Conservation (phyloP, 2,329 filamentous ascomycete species). For the Alternaria angustiovoidea region DNA sequence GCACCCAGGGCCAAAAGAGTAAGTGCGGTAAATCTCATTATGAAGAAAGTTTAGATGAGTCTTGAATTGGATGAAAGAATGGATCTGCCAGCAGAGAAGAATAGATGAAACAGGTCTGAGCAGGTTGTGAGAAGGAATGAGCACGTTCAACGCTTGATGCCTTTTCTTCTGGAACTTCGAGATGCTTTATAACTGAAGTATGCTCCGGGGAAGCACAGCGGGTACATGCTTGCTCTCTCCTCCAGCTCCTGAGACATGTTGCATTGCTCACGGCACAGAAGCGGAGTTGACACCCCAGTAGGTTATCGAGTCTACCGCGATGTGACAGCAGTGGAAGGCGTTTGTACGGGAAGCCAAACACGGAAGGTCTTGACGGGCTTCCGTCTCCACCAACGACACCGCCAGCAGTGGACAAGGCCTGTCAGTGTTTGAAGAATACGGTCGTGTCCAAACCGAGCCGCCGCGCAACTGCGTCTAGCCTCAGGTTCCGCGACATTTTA, state of each 20-base stretch:
- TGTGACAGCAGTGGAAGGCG: not conserved
- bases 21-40: conserved; percentile 42
- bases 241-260: conserved; percentile 28
- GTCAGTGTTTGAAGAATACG: conserved; percentile 11
- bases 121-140: conserved; percentile 45
- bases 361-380: conserved; percentile 16
- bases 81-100: conserved; percentile 44
- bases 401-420: conserved; percentile 16
- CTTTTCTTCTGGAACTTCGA: conserved; percentile 27
- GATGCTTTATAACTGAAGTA: conserved; percentile 38
- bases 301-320: conserved; percentile 8
- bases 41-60: conserved; percentile 28
- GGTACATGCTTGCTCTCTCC: conserved; percentile 13
- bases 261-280: conserved; percentile 28
- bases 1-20: conserved; percentile 45
- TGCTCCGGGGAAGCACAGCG: conserved; percentile 7
- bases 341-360: conserved; percentile 23
- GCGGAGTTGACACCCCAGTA: conserved; percentile 17
- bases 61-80: conserved; percentile 26
- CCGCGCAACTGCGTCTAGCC: not conserved
- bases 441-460: conserved; percentile 8
- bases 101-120: conserved; percentile 37
- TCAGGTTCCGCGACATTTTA: not conserved
- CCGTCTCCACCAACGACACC: conserved; percentile 26
- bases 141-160: conserved; percentile 43